Conservation (phyloP, 164 flowering plant species). For the Saururus chinensis region DNA sequence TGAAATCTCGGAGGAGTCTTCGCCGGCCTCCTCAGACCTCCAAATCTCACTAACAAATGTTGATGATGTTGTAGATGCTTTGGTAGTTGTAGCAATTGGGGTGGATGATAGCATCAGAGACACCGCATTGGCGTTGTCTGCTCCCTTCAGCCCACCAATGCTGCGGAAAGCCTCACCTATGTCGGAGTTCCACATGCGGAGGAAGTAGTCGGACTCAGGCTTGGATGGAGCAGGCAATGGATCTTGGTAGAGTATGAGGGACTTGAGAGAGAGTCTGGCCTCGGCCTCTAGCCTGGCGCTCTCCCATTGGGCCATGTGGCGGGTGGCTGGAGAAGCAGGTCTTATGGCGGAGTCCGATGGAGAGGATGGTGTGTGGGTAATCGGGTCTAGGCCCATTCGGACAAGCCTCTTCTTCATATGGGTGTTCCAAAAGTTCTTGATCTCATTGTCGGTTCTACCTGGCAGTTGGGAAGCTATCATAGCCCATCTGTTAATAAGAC, state of each 20-base stretch:
- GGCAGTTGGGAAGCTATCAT: constrained; percentile 81
- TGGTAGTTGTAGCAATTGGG: constrained; percentile 17
- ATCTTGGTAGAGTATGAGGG: constrained; percentile 18
- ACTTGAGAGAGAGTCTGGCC: constrained; percentile 72
- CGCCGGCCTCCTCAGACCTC: constrained; percentile 46
- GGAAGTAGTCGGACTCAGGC: constrained; percentile 42
- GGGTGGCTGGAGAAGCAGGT: constrained; percentile 31
- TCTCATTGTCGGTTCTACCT: constrained; percentile 96
- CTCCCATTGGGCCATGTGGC: constrained; percentile 99
- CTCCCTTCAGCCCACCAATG: background rate
- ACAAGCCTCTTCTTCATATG: constrained; percentile 74
- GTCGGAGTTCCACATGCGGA: constrained; percentile 79
- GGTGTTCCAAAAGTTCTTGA: constrained; percentile 98
- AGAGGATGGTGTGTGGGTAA: constrained; percentile 26
- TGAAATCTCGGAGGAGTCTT: constrained; percentile 47
- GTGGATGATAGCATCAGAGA: constrained; percentile 51
- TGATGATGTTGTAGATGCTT: constrained; percentile 6
- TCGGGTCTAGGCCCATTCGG: constrained; percentile 43
- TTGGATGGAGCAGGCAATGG: constrained; percentile 8
- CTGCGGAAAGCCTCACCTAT: constrained; percentile 79
- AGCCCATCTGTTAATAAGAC: constrained; percentile 59
- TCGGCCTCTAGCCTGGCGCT: constrained; percentile 95
- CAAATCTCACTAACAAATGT: constrained; percentile 9
- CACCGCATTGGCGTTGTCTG: constrained; percentile 22
- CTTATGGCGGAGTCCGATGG: constrained; percentile 1